Percentiles rank a stretch among this genome's conserved stretches.
These are phyloP conservation scores for Aciculosporium take DNA, from an alignment of 2,329 filamentous ascomycete species.

Conservation along the genomic window DNA sequence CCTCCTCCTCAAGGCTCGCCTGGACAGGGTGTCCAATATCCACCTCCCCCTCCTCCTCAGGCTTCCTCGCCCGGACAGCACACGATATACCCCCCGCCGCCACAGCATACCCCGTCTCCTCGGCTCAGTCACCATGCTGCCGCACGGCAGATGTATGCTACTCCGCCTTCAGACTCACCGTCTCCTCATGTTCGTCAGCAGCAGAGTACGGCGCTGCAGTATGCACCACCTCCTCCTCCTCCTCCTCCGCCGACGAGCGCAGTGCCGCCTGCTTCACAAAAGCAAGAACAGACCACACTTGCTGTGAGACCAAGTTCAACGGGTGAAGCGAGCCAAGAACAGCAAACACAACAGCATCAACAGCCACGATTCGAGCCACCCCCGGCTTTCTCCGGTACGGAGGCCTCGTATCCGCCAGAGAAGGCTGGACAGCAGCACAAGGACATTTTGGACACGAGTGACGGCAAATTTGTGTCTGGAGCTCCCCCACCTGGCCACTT, in stretches of 20 bases:
- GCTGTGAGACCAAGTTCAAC: conserved; percentile 14
- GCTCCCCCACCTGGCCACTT: conserved; percentile 42
- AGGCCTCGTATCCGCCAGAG: conserved; percentile 15
- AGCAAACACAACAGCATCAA: conserved; percentile 13
- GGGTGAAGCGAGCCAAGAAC: conserved; percentile 7
- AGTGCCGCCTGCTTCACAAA: not conserved
- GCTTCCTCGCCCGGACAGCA: conserved; percentile 5
- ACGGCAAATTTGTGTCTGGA: conserved; percentile 20
- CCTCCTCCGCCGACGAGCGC: not conserved
- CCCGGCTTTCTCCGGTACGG: conserved; percentile 11
- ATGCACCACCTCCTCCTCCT: conserved; percentile 8
- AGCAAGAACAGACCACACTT: conserved; percentile 9
- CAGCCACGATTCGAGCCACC: conserved; percentile 17
- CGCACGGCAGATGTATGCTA: conserved; percentile 11
- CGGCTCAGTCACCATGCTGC: conserved; percentile 8
- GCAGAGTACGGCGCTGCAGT: conserved; percentile 11
- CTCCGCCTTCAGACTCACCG: conserved; percentile 13
- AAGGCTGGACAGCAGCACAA: conserved; percentile 13
- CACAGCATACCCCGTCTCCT: conserved; percentile 11
- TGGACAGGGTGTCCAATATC: conserved; percentile 11
- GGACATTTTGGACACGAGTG: conserved; percentile 11
- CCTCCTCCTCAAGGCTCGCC: conserved; percentile 13
- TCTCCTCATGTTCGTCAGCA: conserved; percentile 4
- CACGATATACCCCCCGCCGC: conserved; percentile 17
- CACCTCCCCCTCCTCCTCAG: conserved; percentile 15